phyloP scores from a whole-genome alignment of 495 filamentous ascomycete genomes.

The Podospora fimiseda region DNA sequence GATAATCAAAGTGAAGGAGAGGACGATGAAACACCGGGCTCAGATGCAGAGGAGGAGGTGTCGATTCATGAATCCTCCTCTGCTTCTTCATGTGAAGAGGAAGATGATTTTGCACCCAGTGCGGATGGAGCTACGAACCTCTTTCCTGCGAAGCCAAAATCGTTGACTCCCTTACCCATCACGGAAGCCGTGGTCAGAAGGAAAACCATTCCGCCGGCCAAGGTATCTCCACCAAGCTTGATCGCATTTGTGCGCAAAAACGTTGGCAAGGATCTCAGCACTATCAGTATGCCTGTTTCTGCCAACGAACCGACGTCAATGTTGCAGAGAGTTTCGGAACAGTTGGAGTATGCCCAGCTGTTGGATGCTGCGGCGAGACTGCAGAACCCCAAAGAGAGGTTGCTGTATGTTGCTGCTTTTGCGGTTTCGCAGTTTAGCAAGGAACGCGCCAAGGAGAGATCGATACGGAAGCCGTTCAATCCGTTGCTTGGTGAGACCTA shows the following conservation, averaged over 20 bases:
- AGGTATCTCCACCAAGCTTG: conserved; percentile 74
- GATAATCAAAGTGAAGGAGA: conserved; percentile 59
- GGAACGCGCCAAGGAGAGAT: conserved; percentile 75
- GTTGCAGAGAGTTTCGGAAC: conserved; percentile 80
- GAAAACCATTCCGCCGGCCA: conserved; percentile 61
- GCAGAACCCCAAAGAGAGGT: conserved; percentile 55
- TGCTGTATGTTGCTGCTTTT: conserved; percentile 84
- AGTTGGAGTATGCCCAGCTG: conserved; percentile 80
- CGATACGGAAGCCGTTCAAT: conserved; percentile 96
- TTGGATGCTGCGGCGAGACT: conserved; percentile 67
- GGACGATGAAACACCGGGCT: conserved; percentile 41
- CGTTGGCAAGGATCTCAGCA: conserved; percentile 93
- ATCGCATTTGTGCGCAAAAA: conserved; percentile 95
- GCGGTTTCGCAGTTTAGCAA: conserved; percentile 77
- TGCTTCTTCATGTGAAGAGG: conserved; percentile 53
- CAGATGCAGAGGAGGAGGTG: conserved; percentile 54
- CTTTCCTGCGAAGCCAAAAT: conserved; percentile 68
- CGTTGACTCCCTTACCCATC: conserved; percentile 71
- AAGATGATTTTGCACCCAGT: conserved; percentile 30
- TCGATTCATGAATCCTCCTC: conserved; percentile 55
- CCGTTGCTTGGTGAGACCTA: conserved; percentile 95
- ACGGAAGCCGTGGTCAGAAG: conserved; percentile 57
- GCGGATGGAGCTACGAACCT: conserved; percentile 43
- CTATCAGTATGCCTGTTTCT: conserved; percentile 94
- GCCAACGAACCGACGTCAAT: conserved; percentile 89